Conservation (phyloP, 257 asterid species). For the Parsonsia alboflavescens region DNA sequence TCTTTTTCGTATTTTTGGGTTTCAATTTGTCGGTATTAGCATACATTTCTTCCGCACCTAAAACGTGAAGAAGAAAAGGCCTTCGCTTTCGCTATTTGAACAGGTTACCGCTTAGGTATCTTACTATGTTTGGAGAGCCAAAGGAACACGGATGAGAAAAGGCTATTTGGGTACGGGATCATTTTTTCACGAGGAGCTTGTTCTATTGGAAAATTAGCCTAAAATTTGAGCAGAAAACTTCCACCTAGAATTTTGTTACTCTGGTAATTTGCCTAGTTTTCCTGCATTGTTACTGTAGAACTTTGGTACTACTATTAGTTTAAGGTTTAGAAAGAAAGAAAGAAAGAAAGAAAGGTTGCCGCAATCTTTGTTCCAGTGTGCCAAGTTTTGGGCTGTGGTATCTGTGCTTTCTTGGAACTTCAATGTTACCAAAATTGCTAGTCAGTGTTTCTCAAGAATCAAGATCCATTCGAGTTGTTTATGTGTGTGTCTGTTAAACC, state of each 20-base stretch:
- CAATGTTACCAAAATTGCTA: neutral
- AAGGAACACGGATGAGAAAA: neutral
- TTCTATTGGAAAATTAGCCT: neutral
- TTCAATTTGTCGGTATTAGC: neutral
- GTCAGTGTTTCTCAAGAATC: neutral
- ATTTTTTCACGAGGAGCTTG: neutral
- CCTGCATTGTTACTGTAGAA: neutral
- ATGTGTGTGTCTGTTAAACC: neutral
- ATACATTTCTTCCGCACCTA: neutral
- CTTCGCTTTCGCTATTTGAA: neutral
- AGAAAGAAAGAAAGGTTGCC: neutral
- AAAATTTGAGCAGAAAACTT: neutral
- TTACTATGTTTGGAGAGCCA: slow-evolving; percentile 2
- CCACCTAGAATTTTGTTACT: neutral
- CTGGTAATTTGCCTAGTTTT: neutral
- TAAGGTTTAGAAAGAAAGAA: too few relatives aligned
- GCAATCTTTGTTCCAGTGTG: neutral
- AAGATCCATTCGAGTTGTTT: neutral
- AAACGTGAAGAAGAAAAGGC: neutral
- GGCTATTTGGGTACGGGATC: neutral
- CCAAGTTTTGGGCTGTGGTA: neutral
- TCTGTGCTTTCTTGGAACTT: neutral
- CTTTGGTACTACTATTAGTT: neutral
- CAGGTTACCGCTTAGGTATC: neutral
- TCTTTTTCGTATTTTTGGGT: neutral